phyloP scores from a whole-genome alignment of 768 basidiomycete species.

The Leccinum uliginosum region DNA sequence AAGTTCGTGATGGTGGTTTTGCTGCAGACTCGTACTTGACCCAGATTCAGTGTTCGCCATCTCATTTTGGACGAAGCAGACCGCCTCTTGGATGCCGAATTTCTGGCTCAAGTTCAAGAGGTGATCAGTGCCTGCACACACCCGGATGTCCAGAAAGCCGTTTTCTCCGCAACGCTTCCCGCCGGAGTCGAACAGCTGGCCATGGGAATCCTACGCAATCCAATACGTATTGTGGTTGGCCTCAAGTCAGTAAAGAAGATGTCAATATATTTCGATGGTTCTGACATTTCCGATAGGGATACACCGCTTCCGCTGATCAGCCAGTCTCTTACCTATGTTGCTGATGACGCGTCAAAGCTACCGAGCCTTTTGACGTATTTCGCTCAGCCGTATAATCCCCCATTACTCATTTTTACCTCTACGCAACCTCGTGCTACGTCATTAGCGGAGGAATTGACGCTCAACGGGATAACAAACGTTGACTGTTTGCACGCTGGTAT shows the following conservation, averaged over 20 bases:
- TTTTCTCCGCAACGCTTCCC: conserved; percentile 95
- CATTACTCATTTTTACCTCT: conserved; percentile 87
- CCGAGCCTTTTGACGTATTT: conserved; percentile 82
- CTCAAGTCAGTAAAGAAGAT: conserved; percentile 63
- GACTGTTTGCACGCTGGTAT: conserved; percentile 91
- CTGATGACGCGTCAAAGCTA: conserved; percentile 91
- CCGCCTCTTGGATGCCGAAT: conserved; percentile 85
- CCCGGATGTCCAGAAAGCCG: conserved; percentile 70
- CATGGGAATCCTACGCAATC: conserved; percentile 77
- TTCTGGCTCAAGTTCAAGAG: conserved; percentile 84
- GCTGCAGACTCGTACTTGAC: conserved; percentile 5
- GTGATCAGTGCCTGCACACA: conserved; percentile 75
- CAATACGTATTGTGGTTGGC: conserved; percentile 93
- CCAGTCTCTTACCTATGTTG: conserved; percentile 88
- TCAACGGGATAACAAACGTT: conserved; percentile 76
- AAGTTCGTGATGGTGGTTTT: conserved; percentile 51
- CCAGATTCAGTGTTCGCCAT: conserved; percentile 64
- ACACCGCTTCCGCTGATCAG: conserved; percentile 88
- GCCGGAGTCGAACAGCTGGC: conserved; percentile 83
- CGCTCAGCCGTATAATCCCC: conserved; percentile 80
- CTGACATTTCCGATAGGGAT: conserved; percentile 53
- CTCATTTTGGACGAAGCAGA: conserved; percentile 90
- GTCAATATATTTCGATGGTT: neutral
- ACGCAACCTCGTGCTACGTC: conserved; percentile 83
- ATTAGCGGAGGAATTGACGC: conserved; percentile 72